These are phyloP conservation scores for Alliaria petiolata DNA, from an alignment of 345 rosid species.

Conservation along the genomic window DNA sequence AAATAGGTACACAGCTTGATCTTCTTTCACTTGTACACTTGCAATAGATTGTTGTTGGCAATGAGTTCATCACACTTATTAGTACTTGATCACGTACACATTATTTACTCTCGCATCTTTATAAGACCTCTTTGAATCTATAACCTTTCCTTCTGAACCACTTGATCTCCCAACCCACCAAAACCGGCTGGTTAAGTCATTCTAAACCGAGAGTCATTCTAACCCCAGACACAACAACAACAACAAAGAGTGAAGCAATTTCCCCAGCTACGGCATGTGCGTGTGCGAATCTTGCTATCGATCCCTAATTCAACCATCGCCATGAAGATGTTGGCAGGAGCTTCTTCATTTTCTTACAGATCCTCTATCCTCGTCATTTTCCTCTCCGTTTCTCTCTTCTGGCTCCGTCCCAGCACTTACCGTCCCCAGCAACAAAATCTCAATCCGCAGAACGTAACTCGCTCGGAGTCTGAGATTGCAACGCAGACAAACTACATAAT, in stretches of 20 bases:
- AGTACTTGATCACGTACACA: too few species aligned
- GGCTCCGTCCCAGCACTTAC: slow-evolving; percentile 30
- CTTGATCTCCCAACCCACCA: too few species aligned
- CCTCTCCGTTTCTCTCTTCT: slow-evolving; percentile 36
- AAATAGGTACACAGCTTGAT: too few species aligned
- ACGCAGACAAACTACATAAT: slow-evolving; percentile 51
- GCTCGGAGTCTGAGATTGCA: background rate
- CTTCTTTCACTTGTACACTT: too few species aligned
- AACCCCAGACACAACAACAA: background rate
- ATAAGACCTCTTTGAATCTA: too few species aligned
- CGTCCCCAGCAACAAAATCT: slow-evolving; percentile 23
- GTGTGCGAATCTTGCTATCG: slow-evolving; percentile 1
- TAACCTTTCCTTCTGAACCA: too few species aligned
- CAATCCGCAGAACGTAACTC: slow-evolving; percentile 25
- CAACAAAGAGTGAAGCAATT: slow-evolving; percentile 9
- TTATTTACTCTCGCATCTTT: too few species aligned
- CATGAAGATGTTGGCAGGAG: slow-evolving; percentile 15
- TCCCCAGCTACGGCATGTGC: slow-evolving; percentile 9
- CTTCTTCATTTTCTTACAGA: background rate
- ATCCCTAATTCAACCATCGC: slow-evolving; percentile 13
- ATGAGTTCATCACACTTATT: too few species aligned
- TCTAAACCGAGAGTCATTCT: too few species aligned
- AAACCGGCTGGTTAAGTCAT: too few species aligned
- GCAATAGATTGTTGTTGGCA: too few species aligned
- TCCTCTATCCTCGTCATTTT: slow-evolving; percentile 11